Percentiles rank a stretch among this genome's conserved stretches.
These are phyloP conservation scores for Talaromyces sp. DNA, from an alignment of 2,329 filamentous ascomycete genomes.

Conservation along the genomic window DNA sequence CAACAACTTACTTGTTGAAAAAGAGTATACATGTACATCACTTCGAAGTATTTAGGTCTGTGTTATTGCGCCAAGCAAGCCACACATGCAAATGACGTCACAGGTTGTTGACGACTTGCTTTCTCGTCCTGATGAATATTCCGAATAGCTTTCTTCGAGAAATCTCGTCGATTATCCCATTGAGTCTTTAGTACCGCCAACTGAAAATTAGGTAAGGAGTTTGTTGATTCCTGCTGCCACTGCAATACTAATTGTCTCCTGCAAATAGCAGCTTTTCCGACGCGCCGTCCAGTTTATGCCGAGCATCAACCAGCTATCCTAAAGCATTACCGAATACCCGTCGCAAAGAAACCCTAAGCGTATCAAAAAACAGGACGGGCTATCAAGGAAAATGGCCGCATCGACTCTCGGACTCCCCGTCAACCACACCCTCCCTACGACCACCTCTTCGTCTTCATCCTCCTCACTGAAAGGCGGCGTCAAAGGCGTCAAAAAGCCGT, in stretches of 20 bases:
- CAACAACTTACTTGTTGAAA: neutral
- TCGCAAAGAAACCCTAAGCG: neutral
- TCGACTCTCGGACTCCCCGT: slow-evolving; percentile 11
- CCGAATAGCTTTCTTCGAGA: neutral
- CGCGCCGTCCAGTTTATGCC: neutral
- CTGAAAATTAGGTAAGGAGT: too few species aligned
- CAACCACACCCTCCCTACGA: slow-evolving; percentile 30
- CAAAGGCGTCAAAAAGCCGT: slow-evolving; percentile 33
- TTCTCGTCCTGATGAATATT: neutral
- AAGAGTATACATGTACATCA: neutral
- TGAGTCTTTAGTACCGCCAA: too few species aligned
- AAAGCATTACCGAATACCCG: neutral
- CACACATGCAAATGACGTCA: neutral
- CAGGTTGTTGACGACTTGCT: neutral
- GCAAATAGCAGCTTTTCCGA: neutral
- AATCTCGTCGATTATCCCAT: too few species aligned
- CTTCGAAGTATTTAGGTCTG: neutral
- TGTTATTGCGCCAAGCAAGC: neutral
- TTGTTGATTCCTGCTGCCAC: neutral
- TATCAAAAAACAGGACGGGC: neutral
- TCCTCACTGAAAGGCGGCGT: slow-evolving; percentile 33
- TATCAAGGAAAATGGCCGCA: neutral
- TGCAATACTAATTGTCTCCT: neutral
- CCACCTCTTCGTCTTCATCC: slow-evolving; percentile 21
- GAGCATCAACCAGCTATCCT: neutral